Percentiles rank a stretch among this genome's conserved stretches.
Conservation (phyloP, 2,329 filamentous ascomycete species). For the Xylaria sp. region DNA sequence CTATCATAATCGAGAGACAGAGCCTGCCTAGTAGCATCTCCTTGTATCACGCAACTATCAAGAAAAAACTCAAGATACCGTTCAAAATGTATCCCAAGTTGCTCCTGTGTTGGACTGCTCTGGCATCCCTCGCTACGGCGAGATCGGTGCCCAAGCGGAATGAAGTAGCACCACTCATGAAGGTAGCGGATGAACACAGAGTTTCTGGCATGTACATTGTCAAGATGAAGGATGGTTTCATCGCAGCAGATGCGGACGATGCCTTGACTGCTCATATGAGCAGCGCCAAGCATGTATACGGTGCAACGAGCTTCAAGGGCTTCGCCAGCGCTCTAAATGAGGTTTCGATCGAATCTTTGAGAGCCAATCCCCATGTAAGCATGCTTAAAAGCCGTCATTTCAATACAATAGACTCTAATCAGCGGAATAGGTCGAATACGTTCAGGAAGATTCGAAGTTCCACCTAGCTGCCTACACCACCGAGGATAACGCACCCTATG, state of each 20-base stretch:
- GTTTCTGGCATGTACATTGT: slow-evolving; percentile 29
- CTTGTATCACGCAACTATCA: background rate
- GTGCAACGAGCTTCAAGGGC: slow-evolving; percentile 27
- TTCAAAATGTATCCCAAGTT: slow-evolving; percentile 23
- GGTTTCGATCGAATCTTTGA: slow-evolving; percentile 10
- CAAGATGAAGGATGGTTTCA: slow-evolving; percentile 29
- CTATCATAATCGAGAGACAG: background rate
- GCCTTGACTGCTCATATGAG: slow-evolving; percentile 6
- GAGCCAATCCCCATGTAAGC: slow-evolving; percentile 23
- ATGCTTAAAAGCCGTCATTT: background rate
- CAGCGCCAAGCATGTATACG: slow-evolving; percentile 22
- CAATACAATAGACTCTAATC: background rate
- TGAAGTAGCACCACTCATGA: slow-evolving; percentile 9
- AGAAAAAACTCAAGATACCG: background rate
- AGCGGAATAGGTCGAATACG: slow-evolving; percentile 28
- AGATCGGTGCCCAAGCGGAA: slow-evolving; percentile 21
- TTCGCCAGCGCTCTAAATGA: slow-evolving; percentile 24
- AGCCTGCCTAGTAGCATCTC: background rate
- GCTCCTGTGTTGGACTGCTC: slow-evolving; percentile 13
- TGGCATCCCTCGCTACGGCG: slow-evolving; percentile 18
- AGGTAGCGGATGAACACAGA: slow-evolving; percentile 2
- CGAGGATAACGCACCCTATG: slow-evolving; percentile 47
- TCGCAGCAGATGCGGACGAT: slow-evolving; percentile 5
- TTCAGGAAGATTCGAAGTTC: slow-evolving; percentile 38
- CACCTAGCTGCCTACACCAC: slow-evolving; percentile 17